A percentile compares a stretch with the other conserved stretches of the same genome.
Conservation (phyloP, 139 green algal genomes). For the Picochlorum sp. region DNA sequence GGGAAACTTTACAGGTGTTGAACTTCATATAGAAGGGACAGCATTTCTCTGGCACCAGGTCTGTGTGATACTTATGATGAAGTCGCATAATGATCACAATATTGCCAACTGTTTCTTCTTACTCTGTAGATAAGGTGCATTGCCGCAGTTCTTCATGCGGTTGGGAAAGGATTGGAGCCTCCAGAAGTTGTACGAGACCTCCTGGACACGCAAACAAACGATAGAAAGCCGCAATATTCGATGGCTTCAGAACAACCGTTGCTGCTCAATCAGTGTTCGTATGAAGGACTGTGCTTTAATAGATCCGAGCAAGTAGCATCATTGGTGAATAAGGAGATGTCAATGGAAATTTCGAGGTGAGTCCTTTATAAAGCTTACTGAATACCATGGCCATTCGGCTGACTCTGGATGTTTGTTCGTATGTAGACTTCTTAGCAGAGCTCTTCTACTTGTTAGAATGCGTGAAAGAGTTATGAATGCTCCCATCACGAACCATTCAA, state of each 20-base stretch:
- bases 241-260: conserved; percentile 72
- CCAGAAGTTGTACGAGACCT: conserved; percentile 59
- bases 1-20: conserved; percentile 35
- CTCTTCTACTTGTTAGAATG: too few relatives aligned
- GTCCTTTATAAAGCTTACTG: background rate
- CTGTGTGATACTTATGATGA: background rate
- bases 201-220: conserved; percentile 53
- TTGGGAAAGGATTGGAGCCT: conserved; percentile 68
- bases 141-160: conserved; percentile 80
- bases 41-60: conserved; percentile 87
- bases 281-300: conserved; percentile 24
- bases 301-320: conserved; percentile 6
- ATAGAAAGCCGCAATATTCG: conserved; percentile 73
- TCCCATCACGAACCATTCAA: background rate
- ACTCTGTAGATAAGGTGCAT: conserved; percentile 74
- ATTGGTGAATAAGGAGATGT: conserved; percentile 10
- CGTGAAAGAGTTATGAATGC: background rate
- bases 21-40: conserved; percentile 37
- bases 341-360: conserved; percentile 17
- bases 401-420: too few relatives aligned
- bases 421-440: too few relatives aligned
- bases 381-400: too few relatives aligned
- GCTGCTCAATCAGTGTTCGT: conserved; percentile 61
- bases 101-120: conserved; percentile 31
- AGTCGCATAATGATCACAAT: conserved; percentile 4